Evolutionary conservation across 225 moss, liverwort and hornwort species (phyloP), one percentile per base, ranked within the genome.

Genomic region (Rhytidiadelphus loreus): DNA sequence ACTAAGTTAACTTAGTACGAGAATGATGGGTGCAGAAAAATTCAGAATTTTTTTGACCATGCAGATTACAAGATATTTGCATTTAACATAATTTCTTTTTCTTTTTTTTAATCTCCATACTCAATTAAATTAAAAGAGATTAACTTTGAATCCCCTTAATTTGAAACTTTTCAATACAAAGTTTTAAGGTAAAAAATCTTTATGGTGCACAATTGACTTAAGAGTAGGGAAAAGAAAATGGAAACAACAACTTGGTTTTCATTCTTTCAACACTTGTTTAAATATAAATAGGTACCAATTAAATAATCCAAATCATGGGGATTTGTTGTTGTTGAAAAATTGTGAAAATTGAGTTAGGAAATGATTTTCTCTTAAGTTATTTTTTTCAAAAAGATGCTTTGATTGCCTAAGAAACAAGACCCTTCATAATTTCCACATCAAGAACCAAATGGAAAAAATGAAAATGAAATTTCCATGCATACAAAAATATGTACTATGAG

Each of bases 351-450:
- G 52, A 52, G 0, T 22, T 52, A 35, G 1, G 3, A 52, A 75
- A 50, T 4, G 0, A 32, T 19, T 48, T 2, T 32, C 1, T n/a
- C n/a, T n/a, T 3, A 32, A 75, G 18, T 75, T 23, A 6, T 35
- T 35, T 76, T 76, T n/a, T 76, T 13, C 13, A 33, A 53, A 6
- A 35, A 14, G 53, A 23, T 35, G 13, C 22, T 75, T 0, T 21
- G 0, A 35, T 33, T 76, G 22, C 52, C 2, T 0, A 0, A 23
- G 35, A 5, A 53, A 12, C 35, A 53, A 52, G 5, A 5, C 21
- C 52, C 21, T 21, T 52, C 11, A 1, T 4, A 52, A 22, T 33
- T 52, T 75, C 35, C 22, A 52, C 35, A 76, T 35, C 22, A 35
- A 35, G 21, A 76, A 52, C 2, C 0, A 0, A 50, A 33, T 33